Evolutionary conservation across 805 yeast species (phyloP).

Genomic region (Hanseniaspora hatyaiensis): DNA sequence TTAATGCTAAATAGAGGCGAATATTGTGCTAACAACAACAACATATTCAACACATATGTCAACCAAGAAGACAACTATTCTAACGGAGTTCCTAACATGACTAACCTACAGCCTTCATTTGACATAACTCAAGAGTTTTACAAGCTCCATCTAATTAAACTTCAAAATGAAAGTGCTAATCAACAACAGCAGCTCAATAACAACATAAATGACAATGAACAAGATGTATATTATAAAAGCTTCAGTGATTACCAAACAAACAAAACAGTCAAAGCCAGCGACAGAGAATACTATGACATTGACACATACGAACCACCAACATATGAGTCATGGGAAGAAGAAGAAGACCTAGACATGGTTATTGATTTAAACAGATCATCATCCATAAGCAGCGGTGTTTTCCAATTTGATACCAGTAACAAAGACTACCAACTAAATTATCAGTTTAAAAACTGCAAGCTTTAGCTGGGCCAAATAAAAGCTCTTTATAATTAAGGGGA

Average conservation of each 20-base stretch:
- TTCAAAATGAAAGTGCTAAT: neutral
- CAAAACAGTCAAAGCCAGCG: neutral
- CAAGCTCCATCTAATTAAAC: neutral
- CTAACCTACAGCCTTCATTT: neutral
- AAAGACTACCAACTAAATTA: conserved; percentile 8
- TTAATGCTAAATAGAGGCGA: too few relatives aligned
- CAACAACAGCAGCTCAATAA: neutral
- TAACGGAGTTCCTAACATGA: neutral
- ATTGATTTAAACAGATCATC: conserved; percentile 10
- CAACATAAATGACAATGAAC: neutral
- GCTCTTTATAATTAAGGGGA: too few relatives aligned
- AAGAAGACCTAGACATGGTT: conserved; percentile 12
- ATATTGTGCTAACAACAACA: too few relatives aligned
- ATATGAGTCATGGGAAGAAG: conserved; percentile 16
- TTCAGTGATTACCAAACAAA: neutral
- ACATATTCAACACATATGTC: neutral
- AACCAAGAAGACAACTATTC: neutral
- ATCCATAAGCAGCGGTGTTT: conserved; percentile 11
- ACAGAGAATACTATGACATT: conserved; percentile 11
- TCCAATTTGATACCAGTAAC: conserved; percentile 9
- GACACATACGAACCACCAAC: conserved; percentile 13
- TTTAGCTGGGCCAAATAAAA: too few relatives aligned
- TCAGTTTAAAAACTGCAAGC: conserved; percentile 10
- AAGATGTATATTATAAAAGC: too few relatives aligned
- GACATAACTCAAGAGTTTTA: conserved; percentile 5